phyloP scores from a whole-genome alignment of 2,329 filamentous ascomycete genomes.

The Lomentospora prolificans region DNA sequence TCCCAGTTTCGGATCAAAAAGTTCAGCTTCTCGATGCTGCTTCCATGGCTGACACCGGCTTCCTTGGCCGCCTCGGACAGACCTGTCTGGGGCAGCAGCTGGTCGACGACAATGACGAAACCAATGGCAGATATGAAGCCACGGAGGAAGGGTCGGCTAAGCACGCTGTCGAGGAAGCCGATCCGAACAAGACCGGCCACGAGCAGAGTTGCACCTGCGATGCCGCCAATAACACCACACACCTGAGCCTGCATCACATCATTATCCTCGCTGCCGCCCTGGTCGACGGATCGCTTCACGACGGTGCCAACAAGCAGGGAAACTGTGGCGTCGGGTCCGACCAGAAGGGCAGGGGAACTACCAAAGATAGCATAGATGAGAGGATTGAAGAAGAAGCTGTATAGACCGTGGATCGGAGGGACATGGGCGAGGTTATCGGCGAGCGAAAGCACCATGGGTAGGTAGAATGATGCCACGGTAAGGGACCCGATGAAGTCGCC shows the following conservation, averaged over 20 bases:
- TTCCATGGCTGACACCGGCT: conserved; percentile 65
- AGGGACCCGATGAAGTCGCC: conserved; percentile 83
- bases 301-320: conserved; percentile 84
- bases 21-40: conserved; percentile 72
- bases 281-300: conserved; percentile 67
- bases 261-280: conserved; percentile 53
- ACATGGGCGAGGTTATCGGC: conserved; percentile 88
- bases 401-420: conserved; percentile 86
- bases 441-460: conserved; percentile 91
- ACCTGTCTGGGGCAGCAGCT: conserved; percentile 84
- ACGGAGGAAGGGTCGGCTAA: conserved; percentile 83
- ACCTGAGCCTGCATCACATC: conserved; percentile 65
- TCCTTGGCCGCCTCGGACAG: conserved; percentile 57
- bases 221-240: conserved; percentile 77
- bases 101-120: conserved; percentile 91
- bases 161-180: conserved; percentile 87
- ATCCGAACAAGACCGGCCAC: conserved; percentile 74
- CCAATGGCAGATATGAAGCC: conserved; percentile 97
- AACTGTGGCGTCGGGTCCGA: conserved; percentile 89
- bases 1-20: conserved; percentile 64
- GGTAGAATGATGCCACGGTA: conserved; percentile 97
- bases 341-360: conserved; percentile 85
- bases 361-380: conserved; percentile 85
- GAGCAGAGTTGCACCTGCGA: conserved; percentile 84
- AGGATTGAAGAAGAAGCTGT: conserved; percentile 88